These are phyloP conservation scores for Coprinopsis sp. DNA, from an alignment of 768 basidiomycete species.

Conservation along the genomic window DNA sequence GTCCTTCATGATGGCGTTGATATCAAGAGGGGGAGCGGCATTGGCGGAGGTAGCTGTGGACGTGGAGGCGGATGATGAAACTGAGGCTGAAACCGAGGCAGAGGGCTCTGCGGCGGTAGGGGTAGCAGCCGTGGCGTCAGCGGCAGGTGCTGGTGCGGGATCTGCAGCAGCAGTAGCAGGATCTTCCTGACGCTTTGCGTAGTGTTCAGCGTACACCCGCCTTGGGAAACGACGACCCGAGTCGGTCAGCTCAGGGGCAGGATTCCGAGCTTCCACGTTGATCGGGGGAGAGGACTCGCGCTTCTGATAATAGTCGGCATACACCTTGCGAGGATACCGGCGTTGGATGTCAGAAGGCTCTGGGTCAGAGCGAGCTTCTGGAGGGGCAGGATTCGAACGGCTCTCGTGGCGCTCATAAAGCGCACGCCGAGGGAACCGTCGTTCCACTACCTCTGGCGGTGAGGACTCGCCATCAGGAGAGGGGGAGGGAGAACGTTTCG, in stretches of 20 bases:
- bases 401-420: constrained; percentile 1
- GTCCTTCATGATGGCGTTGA: neutral
- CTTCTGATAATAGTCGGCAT: neutral
- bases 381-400: constrained; percentile 4
- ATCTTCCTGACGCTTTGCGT: constrained; percentile 8
- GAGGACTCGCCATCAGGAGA: too few species aligned
- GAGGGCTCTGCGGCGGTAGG: too few species aligned
- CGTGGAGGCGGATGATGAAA: too few species aligned
- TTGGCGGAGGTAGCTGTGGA: too few species aligned
- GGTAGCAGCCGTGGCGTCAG: neutral
- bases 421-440: constrained; percentile 5
- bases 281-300: constrained; percentile 4
- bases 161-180: neutral
- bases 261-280: neutral
- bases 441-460: neutral
- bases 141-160: neutral
- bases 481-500: constrained; percentile 26
- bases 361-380: constrained; percentile 4
- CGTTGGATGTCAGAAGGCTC: constrained; percentile 2
- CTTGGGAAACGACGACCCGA: constrained; percentile 7
- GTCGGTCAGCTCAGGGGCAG: neutral
- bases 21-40: neutral
- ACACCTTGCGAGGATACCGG: constrained; percentile 4
- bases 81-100: too few species aligned
- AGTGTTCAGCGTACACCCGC: constrained; percentile 7